Evolutionary conservation across 805 yeast genomes (phyloP).

Genomic region (Wickerhamomyces pijperi): DNA sequence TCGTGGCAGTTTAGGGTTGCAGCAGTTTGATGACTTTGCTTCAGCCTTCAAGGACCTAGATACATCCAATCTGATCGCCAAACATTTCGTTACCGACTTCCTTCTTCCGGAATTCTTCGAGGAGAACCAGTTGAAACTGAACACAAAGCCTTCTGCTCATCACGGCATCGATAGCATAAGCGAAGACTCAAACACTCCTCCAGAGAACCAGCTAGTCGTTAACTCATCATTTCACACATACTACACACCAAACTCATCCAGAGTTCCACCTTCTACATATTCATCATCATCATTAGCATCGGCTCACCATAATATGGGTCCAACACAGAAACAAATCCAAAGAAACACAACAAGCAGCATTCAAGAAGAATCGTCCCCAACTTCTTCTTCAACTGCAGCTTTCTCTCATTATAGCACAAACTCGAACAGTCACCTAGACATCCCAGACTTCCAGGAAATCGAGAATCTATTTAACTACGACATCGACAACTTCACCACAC

Average conservation of each 20-base stretch:
- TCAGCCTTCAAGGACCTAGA: slow-evolving; percentile 9
- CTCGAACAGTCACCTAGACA: neutral
- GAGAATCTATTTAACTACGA: neutral
- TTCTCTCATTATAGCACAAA: neutral
- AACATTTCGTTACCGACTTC: slow-evolving; percentile 9
- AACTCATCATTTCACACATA: neutral
- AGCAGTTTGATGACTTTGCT: slow-evolving; percentile 1
- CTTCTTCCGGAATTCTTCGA: slow-evolving; percentile 7
- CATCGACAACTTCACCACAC: neutral
- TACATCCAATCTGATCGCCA: slow-evolving; percentile 9
- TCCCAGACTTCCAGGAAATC: neutral
- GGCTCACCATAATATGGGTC: too few relatives aligned
- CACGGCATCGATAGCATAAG: slow-evolving; percentile 5
- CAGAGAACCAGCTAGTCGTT: neutral
- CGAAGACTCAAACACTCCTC: slow-evolving; percentile 1
- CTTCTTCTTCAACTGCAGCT: too few relatives aligned
- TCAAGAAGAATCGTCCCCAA: too few relatives aligned
- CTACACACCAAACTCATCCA: neutral
- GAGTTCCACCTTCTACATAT: too few relatives aligned
- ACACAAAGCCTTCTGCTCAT: neutral
- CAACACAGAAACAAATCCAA: too few relatives aligned
- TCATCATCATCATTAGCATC: too few relatives aligned
- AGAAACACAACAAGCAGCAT: too few relatives aligned
- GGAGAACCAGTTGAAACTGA: neutral
- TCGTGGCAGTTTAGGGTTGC: neutral